Base-by-base conservation (phyloP, 352 stramenopile genomes). In the Halophytophthora batemanensis region DNA sequence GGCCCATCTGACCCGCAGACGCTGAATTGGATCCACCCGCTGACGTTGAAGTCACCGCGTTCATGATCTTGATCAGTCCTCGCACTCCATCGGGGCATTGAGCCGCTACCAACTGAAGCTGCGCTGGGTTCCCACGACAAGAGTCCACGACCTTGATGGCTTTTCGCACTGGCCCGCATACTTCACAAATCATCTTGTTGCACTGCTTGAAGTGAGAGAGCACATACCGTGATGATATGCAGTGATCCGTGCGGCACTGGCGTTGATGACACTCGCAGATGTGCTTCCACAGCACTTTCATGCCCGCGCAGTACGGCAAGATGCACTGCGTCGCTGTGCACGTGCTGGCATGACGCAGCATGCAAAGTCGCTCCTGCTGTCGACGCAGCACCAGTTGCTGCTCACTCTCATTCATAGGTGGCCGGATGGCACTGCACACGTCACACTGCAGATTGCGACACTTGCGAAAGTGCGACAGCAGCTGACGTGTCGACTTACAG, bases 231-330 rank as follows among this genome's bases (percentile, higher is more conserved):
- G 82, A 93, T 22, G 82, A 93, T 44, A 95, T 93, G 31, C 85
- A 95, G 60, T 95, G 85, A 37, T 93, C 82, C 6, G 82, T 93
- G 29, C 81, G 75, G 42, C 87, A 95, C 42, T 94, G 85, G 14
- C 79, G 77, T 46, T 96, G 83, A 46, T 95, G 85, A 39, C 87
- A 96, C 48, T 94, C 80, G 50, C 82, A 93, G 56, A 96, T 95
- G 49, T 96, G 87, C 46, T 95, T 96, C 87, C 87, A 96, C 40
- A 96, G 43, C 12, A 91, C 61, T 38, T 94, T 93, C 87, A 96
- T 96, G 13, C 80, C 80, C 4, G 72, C 76, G 46, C 87, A 96
- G 50, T 95, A 93, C 10, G 82, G 77, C 28, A 93, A 71, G 25
- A 88, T 75, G 33, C 86, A 94, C 45, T 82, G 70, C 11, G 75